Evolutionary conservation across 2,329 filamentous ascomycete species (phyloP).

Genomic region (Xylariaceae sp.): DNA sequence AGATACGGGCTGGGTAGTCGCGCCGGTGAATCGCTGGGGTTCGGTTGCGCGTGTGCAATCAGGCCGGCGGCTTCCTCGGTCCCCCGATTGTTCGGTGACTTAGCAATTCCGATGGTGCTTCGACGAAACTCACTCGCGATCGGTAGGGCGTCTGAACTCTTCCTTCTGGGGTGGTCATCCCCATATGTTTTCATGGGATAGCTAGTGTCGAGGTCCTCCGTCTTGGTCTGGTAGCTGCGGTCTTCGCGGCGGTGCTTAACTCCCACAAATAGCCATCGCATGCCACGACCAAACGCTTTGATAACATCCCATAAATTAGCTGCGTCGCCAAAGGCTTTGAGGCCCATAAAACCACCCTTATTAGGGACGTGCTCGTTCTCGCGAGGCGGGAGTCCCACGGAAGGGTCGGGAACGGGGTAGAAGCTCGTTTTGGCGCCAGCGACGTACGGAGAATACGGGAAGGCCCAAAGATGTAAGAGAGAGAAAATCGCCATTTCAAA

Average conservation of each 20-base stretch:
- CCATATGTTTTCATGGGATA: conserved; percentile 39
- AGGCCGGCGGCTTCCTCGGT: conserved; percentile 48
- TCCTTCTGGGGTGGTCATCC: conserved; percentile 27
- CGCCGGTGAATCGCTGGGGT: conserved; percentile 23
- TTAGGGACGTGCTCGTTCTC: conserved; percentile 54
- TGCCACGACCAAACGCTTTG: conserved; percentile 76
- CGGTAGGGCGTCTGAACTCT: conserved; percentile 44
- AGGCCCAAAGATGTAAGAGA: conserved; percentile 79
- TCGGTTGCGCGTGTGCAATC: conserved; percentile 45
- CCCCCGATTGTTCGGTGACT: conserved; percentile 20
- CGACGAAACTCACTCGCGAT: conserved; percentile 45
- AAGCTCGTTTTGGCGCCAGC: conserved; percentile 47
- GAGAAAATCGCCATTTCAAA: conserved; percentile 85
- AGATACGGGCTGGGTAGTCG: conserved; percentile 25
- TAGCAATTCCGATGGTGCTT: conserved; percentile 34
- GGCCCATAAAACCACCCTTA: conserved; percentile 65
- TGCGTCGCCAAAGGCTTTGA: conserved; percentile 69
- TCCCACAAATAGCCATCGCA: conserved; percentile 81
- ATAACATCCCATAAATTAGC: conserved; percentile 82
- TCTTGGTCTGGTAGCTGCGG: conserved; percentile 49
- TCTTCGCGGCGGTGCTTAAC: conserved; percentile 62
- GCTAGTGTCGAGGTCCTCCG: conserved; percentile 41
- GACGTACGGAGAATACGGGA: conserved; percentile 73
- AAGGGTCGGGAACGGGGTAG: conserved; percentile 49
- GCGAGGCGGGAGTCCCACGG: conserved; percentile 43